These are phyloP conservation scores for Podosphaera xanthii DNA, from an alignment of 2,329 filamentous ascomycete genomes.

Conservation along the genomic window DNA sequence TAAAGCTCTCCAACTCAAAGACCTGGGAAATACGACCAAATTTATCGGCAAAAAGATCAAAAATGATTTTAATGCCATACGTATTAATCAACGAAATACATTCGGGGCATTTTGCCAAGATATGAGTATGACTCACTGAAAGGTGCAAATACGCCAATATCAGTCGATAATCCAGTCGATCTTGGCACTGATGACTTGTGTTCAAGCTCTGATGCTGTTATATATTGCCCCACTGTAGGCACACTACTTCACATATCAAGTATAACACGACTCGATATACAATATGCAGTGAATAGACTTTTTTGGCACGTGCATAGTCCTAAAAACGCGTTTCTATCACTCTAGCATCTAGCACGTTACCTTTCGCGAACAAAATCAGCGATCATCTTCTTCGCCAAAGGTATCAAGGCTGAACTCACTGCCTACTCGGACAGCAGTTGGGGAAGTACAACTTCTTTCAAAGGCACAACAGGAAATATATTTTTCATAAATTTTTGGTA, in stretches of 20 bases:
- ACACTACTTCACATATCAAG: background rate
- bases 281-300: background rate
- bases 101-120: background rate
- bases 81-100: background rate
- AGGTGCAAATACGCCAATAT: background rate
- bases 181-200: background rate
- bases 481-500: background rate
- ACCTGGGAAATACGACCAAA: background rate
- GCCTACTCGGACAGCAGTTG: background rate
- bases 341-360: background rate
- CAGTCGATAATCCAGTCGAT: background rate
- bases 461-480: background rate
- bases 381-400: background rate
- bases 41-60: background rate
- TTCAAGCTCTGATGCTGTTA: background rate
- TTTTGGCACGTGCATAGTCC: background rate
- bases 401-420: background rate
- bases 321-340: background rate
- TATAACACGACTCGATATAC: background rate
- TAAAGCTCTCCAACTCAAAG: background rate
- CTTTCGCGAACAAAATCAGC: background rate
- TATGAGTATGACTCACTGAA: background rate
- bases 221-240: background rate
- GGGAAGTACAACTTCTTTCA: background rate
- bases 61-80: background rate